These are phyloP conservation scores for Chimonanthus salicifolius DNA, from an alignment of 164 flowering plant species.

Conservation along the genomic window DNA sequence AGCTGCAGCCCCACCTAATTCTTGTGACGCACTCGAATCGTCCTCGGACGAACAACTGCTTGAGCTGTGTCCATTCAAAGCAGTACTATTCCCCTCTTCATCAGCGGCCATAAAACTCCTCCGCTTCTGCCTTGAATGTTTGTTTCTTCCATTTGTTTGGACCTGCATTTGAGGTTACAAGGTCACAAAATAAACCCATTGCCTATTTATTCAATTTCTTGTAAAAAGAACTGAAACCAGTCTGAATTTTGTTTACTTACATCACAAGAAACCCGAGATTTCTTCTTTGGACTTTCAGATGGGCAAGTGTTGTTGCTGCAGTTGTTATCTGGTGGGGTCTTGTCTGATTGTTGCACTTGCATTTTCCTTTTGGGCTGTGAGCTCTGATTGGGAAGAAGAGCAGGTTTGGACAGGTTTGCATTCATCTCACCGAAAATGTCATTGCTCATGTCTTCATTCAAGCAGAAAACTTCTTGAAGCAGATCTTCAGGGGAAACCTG, in stretches of 20 bases:
- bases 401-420: conserved; percentile 10
- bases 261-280: conserved; percentile 28
- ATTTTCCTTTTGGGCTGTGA: conserved; percentile 19
- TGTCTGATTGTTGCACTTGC: conserved; percentile 9
- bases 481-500: conserved; percentile 13
- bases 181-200: not conserved
- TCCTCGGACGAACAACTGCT: conserved; percentile 63
- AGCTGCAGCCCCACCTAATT: conserved; percentile 26
- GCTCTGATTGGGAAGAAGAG: conserved; percentile 12
- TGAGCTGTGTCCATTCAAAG: conserved; percentile 28
- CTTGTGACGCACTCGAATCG: conserved; percentile 50
- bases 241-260: conserved; percentile 30
- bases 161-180: conserved; percentile 22
- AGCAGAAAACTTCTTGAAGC: conserved; percentile 25
- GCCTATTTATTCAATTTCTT: not conserved
- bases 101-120: conserved; percentile 19
- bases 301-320: conserved; percentile 4
- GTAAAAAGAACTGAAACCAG: not conserved
- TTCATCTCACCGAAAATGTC: conserved; percentile 21
- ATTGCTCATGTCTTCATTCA: conserved; percentile 26
- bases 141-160: conserved; percentile 41
- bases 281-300: conserved; percentile 40
- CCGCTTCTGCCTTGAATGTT: conserved; percentile 39
- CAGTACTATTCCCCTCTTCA: conserved; percentile 32
- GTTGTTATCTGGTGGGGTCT: conserved; percentile 8